Evolutionary conservation across 179 eudicot species (phyloP), one percentile per base, ranked within the genome.

Genomic region (Beta macrorhiza): DNA sequence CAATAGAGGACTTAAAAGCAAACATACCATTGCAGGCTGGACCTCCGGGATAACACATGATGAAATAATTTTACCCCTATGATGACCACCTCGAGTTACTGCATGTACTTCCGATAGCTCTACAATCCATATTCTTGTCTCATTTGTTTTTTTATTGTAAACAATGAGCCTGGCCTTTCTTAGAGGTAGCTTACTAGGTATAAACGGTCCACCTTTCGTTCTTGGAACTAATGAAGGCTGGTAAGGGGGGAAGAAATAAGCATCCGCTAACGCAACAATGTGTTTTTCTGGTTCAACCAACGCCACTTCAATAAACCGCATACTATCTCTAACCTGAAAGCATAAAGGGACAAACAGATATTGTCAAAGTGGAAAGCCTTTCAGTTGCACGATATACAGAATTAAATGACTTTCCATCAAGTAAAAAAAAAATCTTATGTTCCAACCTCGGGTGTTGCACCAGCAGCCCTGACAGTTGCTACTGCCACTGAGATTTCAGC

Each of bases 211-310:
- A 49, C 93, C 90, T 87, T 94, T 93, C 44, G 91, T 88, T 79
- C 93, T 83, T 3, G 92, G 87, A 82, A 93, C 57, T 76, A 95
- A 81, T 16, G 97, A 92, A 51, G 98, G 90, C 80, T 91, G 97
- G 76, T 93, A 95, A 56, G 98, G 98, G 63, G 97, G 97, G 74
- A 93, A 95, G 88, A 93, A 95, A 84, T 95, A 95, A 42, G 98
- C 97, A 92, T 95, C 98, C 37, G 97, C 98, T 76, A 95, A 79
- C 19, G 97, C 98, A 78, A 95, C 97, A 79, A 95, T 88, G 78
- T 87, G 85, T 81, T 95, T 95, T 53, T 88, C 97, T 55, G 98
- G 97, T 84, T 95, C 98, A 88, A 87, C 85, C 77, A 95, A 82
- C 61, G 93, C 91, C 77, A 93, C 97, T 83, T 95, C 98, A 82